Percentiles rank a stretch among this genome's conserved stretches.
Conservation (phyloP, 1,284 basidiomycete species). For the Neonothopanus nambi region DNA sequence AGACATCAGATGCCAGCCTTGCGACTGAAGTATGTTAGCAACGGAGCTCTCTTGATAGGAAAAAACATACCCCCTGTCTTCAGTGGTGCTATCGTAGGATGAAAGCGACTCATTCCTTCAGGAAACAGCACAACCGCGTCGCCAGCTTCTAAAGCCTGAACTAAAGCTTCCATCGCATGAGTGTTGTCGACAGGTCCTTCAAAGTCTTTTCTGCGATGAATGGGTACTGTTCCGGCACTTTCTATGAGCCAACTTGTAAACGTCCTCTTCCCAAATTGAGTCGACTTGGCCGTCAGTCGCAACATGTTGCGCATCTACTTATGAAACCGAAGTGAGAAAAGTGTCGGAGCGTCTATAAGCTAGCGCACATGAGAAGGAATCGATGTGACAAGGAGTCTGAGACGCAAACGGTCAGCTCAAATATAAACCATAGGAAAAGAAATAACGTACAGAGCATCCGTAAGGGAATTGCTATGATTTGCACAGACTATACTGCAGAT, state of each 20-base stretch:
- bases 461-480: constrained; percentile 84
- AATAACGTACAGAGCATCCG: constrained; percentile 73
- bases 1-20: constrained; percentile 74
- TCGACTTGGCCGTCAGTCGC: constrained; percentile 82
- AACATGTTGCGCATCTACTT: constrained; percentile 70
- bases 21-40: constrained; percentile 51
- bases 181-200: constrained; percentile 64
- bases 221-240: constrained; percentile 79
- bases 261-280: constrained; percentile 77
- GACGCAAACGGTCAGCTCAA: constrained; percentile 3
- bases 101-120: constrained; percentile 81
- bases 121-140: constrained; percentile 83
- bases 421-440: constrained; percentile 9
- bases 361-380: constrained; percentile 62
- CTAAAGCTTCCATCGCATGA: constrained; percentile 62
- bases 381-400: constrained; percentile 67
- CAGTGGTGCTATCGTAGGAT: constrained; percentile 78
- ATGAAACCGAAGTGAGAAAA: neutral
- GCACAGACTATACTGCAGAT: constrained; percentile 56
- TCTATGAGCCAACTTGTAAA: constrained; percentile 90
- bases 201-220: constrained; percentile 74
- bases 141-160: constrained; percentile 70
- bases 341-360: neutral
- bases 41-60: constrained; percentile 8
- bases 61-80: constrained; percentile 73